Conservation (phyloP, 495 filamentous ascomycete species). For the Penicillium silybi region DNA sequence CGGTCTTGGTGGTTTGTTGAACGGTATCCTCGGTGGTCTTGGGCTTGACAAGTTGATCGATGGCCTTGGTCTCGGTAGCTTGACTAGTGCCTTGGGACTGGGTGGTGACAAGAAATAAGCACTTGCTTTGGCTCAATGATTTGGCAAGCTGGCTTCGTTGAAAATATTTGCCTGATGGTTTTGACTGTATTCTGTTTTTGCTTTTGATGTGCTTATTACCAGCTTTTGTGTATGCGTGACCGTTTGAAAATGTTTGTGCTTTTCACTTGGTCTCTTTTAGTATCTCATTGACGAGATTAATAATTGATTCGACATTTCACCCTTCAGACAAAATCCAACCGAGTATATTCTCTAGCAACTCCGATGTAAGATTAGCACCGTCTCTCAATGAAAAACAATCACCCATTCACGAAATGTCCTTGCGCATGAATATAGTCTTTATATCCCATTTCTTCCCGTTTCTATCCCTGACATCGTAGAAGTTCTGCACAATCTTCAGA, state of each 20-base stretch:
- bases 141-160: not conserved
- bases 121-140: not conserved
- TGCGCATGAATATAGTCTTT: slow-evolving; percentile 24
- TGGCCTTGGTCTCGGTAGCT: slow-evolving; percentile 63
- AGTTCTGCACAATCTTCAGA: slow-evolving; percentile 14
- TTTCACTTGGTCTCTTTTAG: not conserved
- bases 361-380: no score
- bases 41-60: slow-evolving; percentile 75
- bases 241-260: not conserved
- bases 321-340: not conserved
- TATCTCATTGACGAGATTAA: not conserved
- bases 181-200: not conserved
- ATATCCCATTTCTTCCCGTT: slow-evolving; percentile 18
- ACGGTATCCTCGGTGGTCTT: slow-evolving; percentile 73
- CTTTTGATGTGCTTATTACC: not conserved
- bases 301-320: not conserved
- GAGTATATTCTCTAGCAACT: not conserved
- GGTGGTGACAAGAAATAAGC: slow-evolving; percentile 30
- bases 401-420: slow-evolving; percentile 15
- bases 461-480: slow-evolving; percentile 8
- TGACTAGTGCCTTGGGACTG: slow-evolving; percentile 52
- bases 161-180: not conserved
- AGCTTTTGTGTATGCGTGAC: not conserved
- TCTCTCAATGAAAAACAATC: no score
- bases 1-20: slow-evolving; percentile 78